Evolutionary conservation across 176 grass and related monocot genomes (phyloP).

Genomic region (Cenchrus fungigraminus): DNA sequence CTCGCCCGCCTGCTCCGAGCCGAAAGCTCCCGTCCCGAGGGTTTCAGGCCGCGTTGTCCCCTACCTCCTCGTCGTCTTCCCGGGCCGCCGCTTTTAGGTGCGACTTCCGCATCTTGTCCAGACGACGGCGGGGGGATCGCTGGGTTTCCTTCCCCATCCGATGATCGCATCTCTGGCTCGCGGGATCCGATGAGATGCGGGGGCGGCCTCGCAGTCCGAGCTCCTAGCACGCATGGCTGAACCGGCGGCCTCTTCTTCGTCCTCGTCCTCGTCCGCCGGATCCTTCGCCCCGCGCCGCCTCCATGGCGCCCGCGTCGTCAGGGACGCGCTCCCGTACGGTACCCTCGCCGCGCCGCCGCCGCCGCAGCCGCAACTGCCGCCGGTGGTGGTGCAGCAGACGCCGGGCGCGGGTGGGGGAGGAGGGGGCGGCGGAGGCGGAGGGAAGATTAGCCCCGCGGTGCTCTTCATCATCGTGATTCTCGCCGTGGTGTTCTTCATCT

Average conservation of each 20-base stretch:
- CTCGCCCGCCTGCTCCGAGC: neutral
- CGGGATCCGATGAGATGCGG: conserved; percentile 56
- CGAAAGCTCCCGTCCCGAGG: conserved; percentile 30
- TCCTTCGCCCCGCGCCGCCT: conserved; percentile 34
- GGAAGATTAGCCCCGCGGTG: conserved; percentile 88
- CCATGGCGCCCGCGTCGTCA: conserved; percentile 37
- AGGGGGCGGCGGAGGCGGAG: conserved; percentile 11
- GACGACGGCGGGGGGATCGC: neutral
- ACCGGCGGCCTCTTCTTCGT: neutral
- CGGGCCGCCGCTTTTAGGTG: conserved; percentile 47
- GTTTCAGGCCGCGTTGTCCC: conserved; percentile 29
- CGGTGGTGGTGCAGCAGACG: neutral
- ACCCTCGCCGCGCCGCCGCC: neutral
- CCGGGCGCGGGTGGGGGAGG: neutral
- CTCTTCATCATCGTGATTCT: conserved; percentile 92
- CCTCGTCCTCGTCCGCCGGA: conserved; percentile 22
- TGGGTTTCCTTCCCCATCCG: neutral
- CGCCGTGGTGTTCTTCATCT: conserved; percentile 91
- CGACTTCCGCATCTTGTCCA: conserved; percentile 13
- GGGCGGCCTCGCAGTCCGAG: neutral
- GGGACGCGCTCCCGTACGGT: conserved; percentile 48
- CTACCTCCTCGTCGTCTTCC: conserved; percentile 45
- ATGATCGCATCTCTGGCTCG: conserved; percentile 40
- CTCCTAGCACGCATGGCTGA: conserved; percentile 56
- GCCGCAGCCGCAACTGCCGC: neutral